Conservation (phyloP, 2,329 filamentous ascomycete genomes). For the Fusarium armeniacum region DNA sequence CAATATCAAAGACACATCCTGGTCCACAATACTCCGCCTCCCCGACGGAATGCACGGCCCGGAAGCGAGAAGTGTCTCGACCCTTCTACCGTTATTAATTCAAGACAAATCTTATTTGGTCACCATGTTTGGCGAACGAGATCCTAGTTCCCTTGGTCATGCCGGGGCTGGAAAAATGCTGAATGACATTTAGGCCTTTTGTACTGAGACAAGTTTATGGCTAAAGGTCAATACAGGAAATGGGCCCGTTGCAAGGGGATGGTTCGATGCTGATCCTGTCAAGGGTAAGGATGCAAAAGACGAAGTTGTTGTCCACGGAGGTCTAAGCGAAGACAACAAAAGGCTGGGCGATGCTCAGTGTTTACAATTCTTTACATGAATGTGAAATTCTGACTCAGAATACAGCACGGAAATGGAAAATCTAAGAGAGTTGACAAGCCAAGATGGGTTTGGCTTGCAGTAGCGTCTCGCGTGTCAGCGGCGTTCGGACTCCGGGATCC, state of each 20-base stretch:
- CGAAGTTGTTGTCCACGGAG: not conserved
- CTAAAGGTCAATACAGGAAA: not conserved
- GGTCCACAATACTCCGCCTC: not conserved
- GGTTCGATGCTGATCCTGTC: slow-evolving; percentile 3
- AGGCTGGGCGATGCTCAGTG: not conserved
- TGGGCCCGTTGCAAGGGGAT: not conserved
- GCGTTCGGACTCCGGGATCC: not conserved
- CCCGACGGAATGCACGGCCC: not conserved
- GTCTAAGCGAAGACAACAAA: slow-evolving; percentile 4
- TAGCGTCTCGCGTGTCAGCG: not conserved
- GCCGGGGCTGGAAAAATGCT: slow-evolving; percentile 18
- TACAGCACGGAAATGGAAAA: not conserved
- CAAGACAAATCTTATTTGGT: fast-evolving
- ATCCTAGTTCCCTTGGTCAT: not conserved
- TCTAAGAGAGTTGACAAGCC: not conserved
- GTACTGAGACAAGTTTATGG: fast-evolving
- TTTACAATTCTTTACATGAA: not conserved
- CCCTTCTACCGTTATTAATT: fast-evolving
- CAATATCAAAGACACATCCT: fast-evolving
- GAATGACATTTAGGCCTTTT: not conserved
- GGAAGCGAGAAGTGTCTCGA: slow-evolving; percentile 10
- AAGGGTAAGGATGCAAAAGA: fast-evolving
- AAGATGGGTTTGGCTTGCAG: not conserved
- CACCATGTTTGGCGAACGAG: slow-evolving; percentile 15
- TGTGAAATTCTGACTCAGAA: not conserved